phyloP scores from a whole-genome alignment of 257 asterid genomes.

The Solanum chilense region DNA sequence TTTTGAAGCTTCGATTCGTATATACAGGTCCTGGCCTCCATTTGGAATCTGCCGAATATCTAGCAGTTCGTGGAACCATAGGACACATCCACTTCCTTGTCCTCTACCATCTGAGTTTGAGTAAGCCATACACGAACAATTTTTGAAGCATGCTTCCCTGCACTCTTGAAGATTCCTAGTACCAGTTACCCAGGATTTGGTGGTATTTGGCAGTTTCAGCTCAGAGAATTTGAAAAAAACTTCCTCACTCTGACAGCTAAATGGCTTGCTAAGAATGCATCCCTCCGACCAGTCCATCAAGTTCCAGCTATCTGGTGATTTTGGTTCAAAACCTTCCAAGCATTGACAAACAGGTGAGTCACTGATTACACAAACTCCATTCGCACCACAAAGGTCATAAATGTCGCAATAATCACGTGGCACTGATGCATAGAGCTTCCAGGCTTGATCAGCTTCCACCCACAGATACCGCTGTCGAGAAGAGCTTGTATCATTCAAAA shows the following conservation, averaged over 20 bases:
- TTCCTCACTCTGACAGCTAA: conserved; percentile 20
- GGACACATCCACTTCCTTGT: conserved; percentile 19
- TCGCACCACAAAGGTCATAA: conserved; percentile 23
- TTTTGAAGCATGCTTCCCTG: conserved; percentile 18
- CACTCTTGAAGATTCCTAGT: conserved; percentile 29
- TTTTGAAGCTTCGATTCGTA: conserved; percentile 20
- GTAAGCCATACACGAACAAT: conserved; percentile 17
- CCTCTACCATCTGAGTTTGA: conserved; percentile 25
- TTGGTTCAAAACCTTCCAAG: conserved; percentile 29
- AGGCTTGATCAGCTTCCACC: conserved; percentile 17
- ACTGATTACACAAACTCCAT: conserved; percentile 20
- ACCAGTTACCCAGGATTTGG: conserved; percentile 10
- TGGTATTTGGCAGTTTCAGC: conserved; percentile 26
- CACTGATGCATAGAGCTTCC: conserved; percentile 19
- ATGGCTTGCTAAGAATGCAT: conserved; percentile 18
- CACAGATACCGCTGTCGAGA: conserved; percentile 17
- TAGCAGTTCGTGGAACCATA: conserved; percentile 28
- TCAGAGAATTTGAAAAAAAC: conserved; percentile 22
- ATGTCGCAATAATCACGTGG: conserved; percentile 29
- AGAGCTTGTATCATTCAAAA: conserved; percentile 8
- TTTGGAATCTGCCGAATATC: conserved; percentile 16
- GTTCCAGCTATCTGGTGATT: conserved; percentile 16
- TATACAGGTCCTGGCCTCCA: conserved; percentile 27
- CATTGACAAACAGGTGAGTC: conserved; percentile 33
- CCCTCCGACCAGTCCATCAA: conserved; percentile 37